Percentiles rank a stretch among this genome's conserved stretches.
phyloP scores from a whole-genome alignment of 2,329 filamentous ascomycete genomes.

The Cytospora schulzeri region DNA sequence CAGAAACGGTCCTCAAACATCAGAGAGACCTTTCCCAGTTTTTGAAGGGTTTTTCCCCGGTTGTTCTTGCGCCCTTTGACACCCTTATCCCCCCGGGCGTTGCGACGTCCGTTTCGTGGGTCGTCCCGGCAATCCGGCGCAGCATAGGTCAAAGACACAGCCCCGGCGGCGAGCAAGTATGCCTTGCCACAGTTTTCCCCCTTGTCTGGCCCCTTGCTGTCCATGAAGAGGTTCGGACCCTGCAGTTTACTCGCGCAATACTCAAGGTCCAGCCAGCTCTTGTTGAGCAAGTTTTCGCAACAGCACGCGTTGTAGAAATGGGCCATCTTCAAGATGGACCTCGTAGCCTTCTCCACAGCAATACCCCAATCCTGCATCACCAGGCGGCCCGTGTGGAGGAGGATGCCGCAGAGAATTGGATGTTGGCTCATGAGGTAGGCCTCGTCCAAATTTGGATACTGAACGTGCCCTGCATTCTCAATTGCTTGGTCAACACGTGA shows the following conservation, averaged over 20 bases:
- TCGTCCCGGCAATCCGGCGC: slow-evolving; percentile 13
- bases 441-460: slow-evolving; percentile 8
- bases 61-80: slow-evolving; percentile 1
- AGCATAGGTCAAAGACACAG: slow-evolving; percentile 8
- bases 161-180: slow-evolving; percentile 1
- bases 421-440: slow-evolving; percentile 9
- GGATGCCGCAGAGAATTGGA: slow-evolving; percentile 7
- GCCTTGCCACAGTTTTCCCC: neutral
- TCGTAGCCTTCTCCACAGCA: neutral
- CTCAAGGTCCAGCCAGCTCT: slow-evolving; percentile 5
- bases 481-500: slow-evolving; percentile 11
- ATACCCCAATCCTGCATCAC: slow-evolving; percentile 6
- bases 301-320: slow-evolving; percentile 9
- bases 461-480: neutral
- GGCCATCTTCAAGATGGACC: slow-evolving; percentile 16
- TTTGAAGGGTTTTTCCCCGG: slow-evolving; percentile 1
- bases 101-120: neutral
- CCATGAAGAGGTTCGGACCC: slow-evolving; percentile 10
- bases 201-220: neutral
- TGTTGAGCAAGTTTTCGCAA: neutral
- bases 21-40: slow-evolving; percentile 9
- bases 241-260: slow-evolving; percentile 5
- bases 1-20: slow-evolving; percentile 19
- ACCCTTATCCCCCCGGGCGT: neutral
- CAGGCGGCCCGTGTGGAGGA: slow-evolving; percentile 7